phyloP scores from a whole-genome alignment of 1,284 basidiomycete genomes.

The Porogramme epimiltina region DNA sequence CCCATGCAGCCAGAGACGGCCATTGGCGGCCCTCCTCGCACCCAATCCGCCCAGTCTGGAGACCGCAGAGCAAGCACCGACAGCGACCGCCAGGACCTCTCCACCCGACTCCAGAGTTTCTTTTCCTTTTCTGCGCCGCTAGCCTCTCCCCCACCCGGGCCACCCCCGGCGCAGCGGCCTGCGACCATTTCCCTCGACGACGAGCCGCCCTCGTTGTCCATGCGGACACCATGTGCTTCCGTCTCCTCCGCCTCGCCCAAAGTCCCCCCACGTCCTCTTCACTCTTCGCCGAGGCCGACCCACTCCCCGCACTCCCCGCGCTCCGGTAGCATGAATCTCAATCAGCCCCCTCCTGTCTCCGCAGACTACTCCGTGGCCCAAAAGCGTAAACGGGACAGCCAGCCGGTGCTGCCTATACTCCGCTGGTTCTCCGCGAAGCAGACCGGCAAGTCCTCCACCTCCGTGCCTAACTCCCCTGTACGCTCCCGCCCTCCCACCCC shows the following conservation, averaged over 20 bases:
- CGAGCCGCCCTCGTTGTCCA: conserved; percentile 10
- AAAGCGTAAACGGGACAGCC: conserved; percentile 13
- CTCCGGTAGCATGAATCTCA: conserved; percentile 16
- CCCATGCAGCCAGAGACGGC: neutral
- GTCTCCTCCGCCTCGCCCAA: conserved; percentile 2
- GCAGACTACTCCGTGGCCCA: conserved; percentile 9
- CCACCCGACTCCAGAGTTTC: conserved; percentile 7
- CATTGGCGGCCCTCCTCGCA: too few species aligned
- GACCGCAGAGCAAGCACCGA: neutral
- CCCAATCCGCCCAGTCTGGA: neutral
- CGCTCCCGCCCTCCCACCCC: conserved; percentile 30
- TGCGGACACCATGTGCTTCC: conserved; percentile 22
- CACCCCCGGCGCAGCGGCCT: neutral
- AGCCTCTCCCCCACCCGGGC: neutral
- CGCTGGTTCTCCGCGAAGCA: conserved; percentile 46
- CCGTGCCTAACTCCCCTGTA: conserved; percentile 24
- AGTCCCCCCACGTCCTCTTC: neutral
- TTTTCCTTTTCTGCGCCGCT: neutral
- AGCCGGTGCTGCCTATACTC: conserved; percentile 40
- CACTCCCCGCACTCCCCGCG: conserved; percentile 5
- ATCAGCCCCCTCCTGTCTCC: conserved; percentile 5
- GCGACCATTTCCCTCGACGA: conserved; percentile 1
- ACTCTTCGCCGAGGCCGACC: conserved; percentile 7
- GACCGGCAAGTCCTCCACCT: conserved; percentile 21
- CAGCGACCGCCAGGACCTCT: conserved; percentile 1